Conservation (phyloP, 331 rosid genomes). For the Telfairia occidentalis region DNA sequence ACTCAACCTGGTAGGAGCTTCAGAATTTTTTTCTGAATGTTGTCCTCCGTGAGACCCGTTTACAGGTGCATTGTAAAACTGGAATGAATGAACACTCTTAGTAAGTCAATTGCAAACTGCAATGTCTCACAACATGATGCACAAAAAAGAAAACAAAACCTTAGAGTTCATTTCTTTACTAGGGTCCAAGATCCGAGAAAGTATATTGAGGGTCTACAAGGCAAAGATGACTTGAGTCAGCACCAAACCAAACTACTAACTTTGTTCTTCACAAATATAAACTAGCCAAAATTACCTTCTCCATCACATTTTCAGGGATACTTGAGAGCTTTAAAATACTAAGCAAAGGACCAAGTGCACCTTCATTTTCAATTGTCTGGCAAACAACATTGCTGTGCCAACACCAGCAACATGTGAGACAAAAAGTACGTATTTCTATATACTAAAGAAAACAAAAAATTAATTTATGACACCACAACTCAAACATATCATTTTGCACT, state of each 20-base stretch:
- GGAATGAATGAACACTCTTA: constrained; percentile 39
- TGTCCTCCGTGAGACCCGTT: constrained; percentile 32
- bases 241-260: constrained; percentile 13
- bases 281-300: constrained; percentile 35
- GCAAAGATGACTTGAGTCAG: constrained; percentile 23
- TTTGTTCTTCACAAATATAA: not conserved
- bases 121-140: constrained; percentile 11
- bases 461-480: not conserved
- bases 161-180: constrained; percentile 61
- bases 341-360: constrained; percentile 47
- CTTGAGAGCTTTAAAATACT: constrained; percentile 38
- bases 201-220: constrained; percentile 48
- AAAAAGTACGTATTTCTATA: not conserved
- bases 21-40: constrained; percentile 18
- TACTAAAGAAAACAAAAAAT: not conserved
- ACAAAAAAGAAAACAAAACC: constrained; percentile 30
- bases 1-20: constrained; percentile 18
- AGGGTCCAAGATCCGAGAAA: constrained; percentile 66
- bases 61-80: constrained; percentile 62
- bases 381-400: constrained; percentile 58
- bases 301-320: constrained; percentile 32
- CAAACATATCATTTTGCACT: not conserved
- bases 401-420: constrained; percentile 12
- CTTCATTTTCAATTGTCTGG: constrained; percentile 57
- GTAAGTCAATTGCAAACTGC: constrained; percentile 22